These are phyloP conservation scores for Brassica juncea DNA, from an alignment of 345 rosid genomes.

Conservation along the genomic window DNA sequence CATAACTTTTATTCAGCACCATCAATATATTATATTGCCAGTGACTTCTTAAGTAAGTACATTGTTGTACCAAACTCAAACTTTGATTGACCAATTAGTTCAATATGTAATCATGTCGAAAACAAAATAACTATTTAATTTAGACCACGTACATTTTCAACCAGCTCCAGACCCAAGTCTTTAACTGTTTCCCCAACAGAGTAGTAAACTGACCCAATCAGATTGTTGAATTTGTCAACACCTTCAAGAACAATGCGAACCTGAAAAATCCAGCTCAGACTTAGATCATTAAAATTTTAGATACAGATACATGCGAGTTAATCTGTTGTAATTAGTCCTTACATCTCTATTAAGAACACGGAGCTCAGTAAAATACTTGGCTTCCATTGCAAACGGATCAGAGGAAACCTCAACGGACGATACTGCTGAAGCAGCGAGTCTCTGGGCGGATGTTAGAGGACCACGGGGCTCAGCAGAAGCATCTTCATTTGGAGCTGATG, in stretches of 20 bases:
- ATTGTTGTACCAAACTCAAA: constrained; percentile 6
- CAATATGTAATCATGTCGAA: constrained; percentile 4
- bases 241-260: constrained; percentile 98
- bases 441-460: constrained; percentile 89
- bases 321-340: constrained; percentile 33
- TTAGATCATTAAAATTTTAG: constrained; percentile 20
- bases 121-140: constrained; percentile 2
- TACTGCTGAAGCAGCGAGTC: constrained; percentile 68
- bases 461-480: constrained; percentile 58
- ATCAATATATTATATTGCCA: neutral
- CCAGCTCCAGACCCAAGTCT: constrained; percentile 90
- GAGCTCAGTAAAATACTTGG: constrained; percentile 85
- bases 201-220: constrained; percentile 92
- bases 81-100: neutral
- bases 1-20: constrained; percentile 11
- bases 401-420: constrained; percentile 62
- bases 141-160: constrained; percentile 66
- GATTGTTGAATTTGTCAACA: constrained; percentile 85
- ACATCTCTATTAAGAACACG: constrained; percentile 89
- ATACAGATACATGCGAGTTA: constrained; percentile 14
- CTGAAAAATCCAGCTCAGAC: constrained; percentile 46
- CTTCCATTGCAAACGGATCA: constrained; percentile 81
- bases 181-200: constrained; percentile 80
- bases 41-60: neutral
- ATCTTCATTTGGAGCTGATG: constrained; percentile 67